phyloP scores from a whole-genome alignment of 257 asterid genomes.

The Schizonepeta tenuifolia region DNA sequence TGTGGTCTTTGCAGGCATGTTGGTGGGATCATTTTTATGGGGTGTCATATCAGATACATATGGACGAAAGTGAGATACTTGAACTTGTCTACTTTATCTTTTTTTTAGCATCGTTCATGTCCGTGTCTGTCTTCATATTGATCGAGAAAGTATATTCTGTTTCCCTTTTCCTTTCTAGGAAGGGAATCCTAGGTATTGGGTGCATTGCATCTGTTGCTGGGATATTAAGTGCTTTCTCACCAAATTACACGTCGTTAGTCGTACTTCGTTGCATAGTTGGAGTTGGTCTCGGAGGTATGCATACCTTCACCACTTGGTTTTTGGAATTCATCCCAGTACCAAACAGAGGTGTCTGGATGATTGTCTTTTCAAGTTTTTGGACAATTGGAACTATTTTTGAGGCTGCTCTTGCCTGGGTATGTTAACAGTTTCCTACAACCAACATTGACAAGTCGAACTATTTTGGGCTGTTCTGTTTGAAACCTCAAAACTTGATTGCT shows the following conservation, averaged over 20 bases:
- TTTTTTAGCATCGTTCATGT: not conserved
- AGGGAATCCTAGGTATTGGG: constrained; percentile 48
- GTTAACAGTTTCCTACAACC: not conserved
- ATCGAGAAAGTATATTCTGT: not conserved
- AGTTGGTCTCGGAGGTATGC: constrained; percentile 53
- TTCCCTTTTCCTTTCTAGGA: constrained; percentile 34
- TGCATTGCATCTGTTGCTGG: constrained; percentile 48
- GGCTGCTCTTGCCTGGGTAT: constrained; percentile 64
- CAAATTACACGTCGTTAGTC: constrained; percentile 43
- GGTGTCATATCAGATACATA: constrained; percentile 46
- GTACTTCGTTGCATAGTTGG: constrained; percentile 51
- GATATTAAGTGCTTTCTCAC: constrained; percentile 54
- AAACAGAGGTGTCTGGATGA: constrained; percentile 62
- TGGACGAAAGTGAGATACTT: constrained; percentile 44
- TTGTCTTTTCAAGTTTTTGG: constrained; percentile 55
- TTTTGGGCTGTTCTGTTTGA: constrained; percentile 9
- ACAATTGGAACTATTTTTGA: constrained; percentile 56
- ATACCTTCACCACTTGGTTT: constrained; percentile 49
- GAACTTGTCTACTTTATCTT: not conserved
- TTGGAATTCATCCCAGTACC: constrained; percentile 53
- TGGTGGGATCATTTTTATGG: constrained; percentile 47
- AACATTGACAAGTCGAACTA: not conserved
- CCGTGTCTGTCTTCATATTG: not conserved
- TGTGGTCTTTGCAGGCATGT: constrained; percentile 54
- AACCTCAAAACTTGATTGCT: not conserved